Conservation (phyloP, 208 protist species). For the Acanthamoeba triangularis region DNA sequence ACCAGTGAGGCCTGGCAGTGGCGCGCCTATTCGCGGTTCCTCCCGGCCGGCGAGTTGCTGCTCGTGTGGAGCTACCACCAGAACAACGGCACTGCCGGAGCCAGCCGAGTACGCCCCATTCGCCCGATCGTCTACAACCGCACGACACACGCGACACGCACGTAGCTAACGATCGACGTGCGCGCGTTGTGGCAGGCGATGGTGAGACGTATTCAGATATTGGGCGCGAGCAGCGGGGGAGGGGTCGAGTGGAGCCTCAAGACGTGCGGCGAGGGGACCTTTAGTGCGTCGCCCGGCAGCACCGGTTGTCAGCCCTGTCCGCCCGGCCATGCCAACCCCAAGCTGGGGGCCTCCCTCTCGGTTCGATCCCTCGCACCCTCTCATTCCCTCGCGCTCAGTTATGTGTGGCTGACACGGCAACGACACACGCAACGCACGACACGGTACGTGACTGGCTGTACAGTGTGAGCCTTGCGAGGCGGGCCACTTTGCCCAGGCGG, state of each 20-base stretch:
- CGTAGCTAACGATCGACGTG: background rate
- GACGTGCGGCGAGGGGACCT: slow-evolving; percentile 39
- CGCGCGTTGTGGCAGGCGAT: background rate
- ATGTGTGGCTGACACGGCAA: background rate
- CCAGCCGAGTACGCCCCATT: background rate
- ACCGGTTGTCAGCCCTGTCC: background rate
- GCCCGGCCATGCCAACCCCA: slow-evolving; percentile 20
- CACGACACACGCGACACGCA: background rate
- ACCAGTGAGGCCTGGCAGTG: background rate
- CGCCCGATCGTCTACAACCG: background rate
- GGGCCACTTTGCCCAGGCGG: background rate
- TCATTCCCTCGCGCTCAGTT: background rate
- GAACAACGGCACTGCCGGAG: background rate
- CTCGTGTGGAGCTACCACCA: slow-evolving; percentile 58
- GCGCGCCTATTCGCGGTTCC: background rate
- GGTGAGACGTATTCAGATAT: slow-evolving; percentile 11
- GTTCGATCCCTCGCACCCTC: background rate
- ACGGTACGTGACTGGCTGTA: background rate
- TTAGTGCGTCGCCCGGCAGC: background rate
- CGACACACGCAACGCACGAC: background rate
- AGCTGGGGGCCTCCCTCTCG: background rate
- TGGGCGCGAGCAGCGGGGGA: slow-evolving; percentile 5
- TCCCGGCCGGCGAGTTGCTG: background rate
- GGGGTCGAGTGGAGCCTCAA: slow-evolving; percentile 35
- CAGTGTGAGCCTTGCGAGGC: slow-evolving; percentile 5